Base-by-base conservation (phyloP, 352 stramenopile species). In the Phytophthora vignae region DNA sequence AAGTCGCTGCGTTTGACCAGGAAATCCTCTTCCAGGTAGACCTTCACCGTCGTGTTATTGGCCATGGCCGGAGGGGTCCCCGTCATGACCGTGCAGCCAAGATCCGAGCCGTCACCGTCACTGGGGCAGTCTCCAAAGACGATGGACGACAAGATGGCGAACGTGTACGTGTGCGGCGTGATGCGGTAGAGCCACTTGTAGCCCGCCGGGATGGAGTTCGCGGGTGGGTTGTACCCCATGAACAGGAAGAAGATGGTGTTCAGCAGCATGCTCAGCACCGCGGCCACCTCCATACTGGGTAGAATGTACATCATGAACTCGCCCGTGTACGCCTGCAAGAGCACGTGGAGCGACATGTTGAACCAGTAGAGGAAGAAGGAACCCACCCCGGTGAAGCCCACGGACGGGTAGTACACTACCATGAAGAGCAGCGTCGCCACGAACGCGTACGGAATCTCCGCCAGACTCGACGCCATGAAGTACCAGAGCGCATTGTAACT, bases 401-500 rank as follows among this genome's bases (percentile, higher is more conserved):
- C 60, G 3, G 29, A 57, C 4, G 54, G 67, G 25, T 64, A 74
- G 36, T 48, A 69, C 8, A 61, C 19, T 5, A 61, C 27, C 54
- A 69, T 69, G 27, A 64, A 64, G n/a, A 69, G 25, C 27, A 65
- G 15, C 9, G 46, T 69, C 0, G 46, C 54, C 8, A 50, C 12
- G 10, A 74, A 64, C 3, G 55, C 44, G 54, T 69, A 69, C 42
- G 67, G 67, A 19, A 69, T 74, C 36, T 74, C 67, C 3, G 36
- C 46, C 3, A 69, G 7, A n/a, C 44, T 65, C 36, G 60, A 69
- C 1, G 86, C 77, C 11, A 96, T 19, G 36, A 81, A 84, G 58
- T 97, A 91, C 57, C 87, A 85, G 14, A 79, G 74, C 12, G 82
- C 67, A 46, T 85, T 81, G 67, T 98, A 98, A 69, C 94, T 97